These are phyloP conservation scores for Amaranthus hypochondriacus DNA, from an alignment of 148 eudicot genomes.

Conservation along the genomic window DNA sequence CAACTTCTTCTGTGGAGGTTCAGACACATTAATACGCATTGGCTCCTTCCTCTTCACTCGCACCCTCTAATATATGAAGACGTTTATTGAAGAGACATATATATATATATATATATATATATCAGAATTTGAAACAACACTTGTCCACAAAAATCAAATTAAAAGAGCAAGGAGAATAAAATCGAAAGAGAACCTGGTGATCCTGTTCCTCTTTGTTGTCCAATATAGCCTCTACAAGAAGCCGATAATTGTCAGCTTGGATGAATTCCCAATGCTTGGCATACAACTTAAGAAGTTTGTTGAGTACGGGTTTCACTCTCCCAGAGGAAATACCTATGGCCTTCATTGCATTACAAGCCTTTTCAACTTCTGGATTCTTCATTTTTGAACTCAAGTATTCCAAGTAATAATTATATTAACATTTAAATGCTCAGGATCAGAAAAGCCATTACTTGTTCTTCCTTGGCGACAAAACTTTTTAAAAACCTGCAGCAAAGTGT, in stretches of 20 bases:
- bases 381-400: neutral
- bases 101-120: neutral
- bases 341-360: constrained; percentile 48
- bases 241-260: constrained; percentile 48
- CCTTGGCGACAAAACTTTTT: neutral
- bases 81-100: neutral
- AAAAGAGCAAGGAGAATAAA: neutral
- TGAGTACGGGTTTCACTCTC: constrained; percentile 37
- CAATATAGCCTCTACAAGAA: constrained; percentile 64
- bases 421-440: constrained; percentile 15
- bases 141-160: neutral
- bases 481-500: neutral
- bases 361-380: constrained; percentile 28
- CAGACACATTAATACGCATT: constrained; percentile 17
- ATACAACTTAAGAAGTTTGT: constrained; percentile 40
- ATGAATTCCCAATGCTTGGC: constrained; percentile 55
- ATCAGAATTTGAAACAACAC: neutral
- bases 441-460: neutral
- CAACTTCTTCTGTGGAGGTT: constrained; percentile 36
- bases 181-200: constrained; percentile 28
- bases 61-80: constrained; percentile 21
- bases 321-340: constrained; percentile 32
- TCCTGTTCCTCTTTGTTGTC: constrained; percentile 30
- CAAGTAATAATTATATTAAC: neutral
- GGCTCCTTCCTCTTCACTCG: constrained; percentile 27